These are phyloP conservation scores for Termitomyces sp. DNA, from an alignment of 768 basidiomycete species.

Conservation along the genomic window DNA sequence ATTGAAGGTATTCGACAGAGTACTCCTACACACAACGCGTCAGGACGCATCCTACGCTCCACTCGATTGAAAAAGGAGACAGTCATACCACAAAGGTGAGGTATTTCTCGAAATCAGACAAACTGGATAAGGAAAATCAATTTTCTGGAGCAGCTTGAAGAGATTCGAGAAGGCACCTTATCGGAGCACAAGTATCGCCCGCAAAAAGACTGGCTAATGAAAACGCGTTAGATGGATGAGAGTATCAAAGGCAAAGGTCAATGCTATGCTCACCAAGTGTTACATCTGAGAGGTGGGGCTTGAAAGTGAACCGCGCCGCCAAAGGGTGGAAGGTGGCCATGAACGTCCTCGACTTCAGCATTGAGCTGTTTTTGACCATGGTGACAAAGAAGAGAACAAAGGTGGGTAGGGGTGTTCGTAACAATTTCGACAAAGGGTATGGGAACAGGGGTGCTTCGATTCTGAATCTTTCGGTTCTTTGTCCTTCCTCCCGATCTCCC, in stretches of 20 bases:
- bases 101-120: slow-evolving; percentile 25
- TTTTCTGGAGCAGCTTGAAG: neutral
- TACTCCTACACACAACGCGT: slow-evolving; percentile 24
- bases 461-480: neutral
- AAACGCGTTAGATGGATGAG: neutral
- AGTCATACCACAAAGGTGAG: slow-evolving; percentile 21
- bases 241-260: neutral
- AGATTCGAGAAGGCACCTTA: slow-evolving; percentile 23
- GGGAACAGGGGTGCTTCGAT: neutral
- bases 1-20: slow-evolving; percentile 30
- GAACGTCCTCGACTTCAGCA: slow-evolving; percentile 7
- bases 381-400: neutral
- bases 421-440: too few species aligned
- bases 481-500: neutral
- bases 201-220: slow-evolving; percentile 28
- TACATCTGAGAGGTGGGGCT: slow-evolving; percentile 19
- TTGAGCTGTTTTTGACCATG: slow-evolving; percentile 4
- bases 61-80: slow-evolving; percentile 9
- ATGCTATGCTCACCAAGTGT: slow-evolving; percentile 17
- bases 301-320: slow-evolving; percentile 21
- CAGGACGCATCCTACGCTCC: slow-evolving; percentile 15
- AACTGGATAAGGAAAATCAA: slow-evolving; percentile 16
- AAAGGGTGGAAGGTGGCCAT: slow-evolving; percentile 16
- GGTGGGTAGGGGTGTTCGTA: neutral
- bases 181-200: slow-evolving; percentile 36